Evolutionary conservation across 305 asterid species (phyloP), one percentile per base, ranked within the genome.

Genomic region (Fraxinus dipetala): DNA sequence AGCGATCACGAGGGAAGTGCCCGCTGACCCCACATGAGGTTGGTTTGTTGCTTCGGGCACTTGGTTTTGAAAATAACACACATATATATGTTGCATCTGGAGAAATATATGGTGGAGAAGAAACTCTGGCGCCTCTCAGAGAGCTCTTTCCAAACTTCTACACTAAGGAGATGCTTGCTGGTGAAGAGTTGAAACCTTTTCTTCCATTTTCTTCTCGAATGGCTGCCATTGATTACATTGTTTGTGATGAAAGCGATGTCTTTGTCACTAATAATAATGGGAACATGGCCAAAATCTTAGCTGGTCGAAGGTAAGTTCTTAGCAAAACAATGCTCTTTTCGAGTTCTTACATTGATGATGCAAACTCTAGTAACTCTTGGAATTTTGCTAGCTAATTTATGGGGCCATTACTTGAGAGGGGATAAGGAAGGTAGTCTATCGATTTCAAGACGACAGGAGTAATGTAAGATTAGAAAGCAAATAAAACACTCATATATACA

Each of bases 151-250:
- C 78, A 34, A 32, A 74, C 78, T 74, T 74, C 16, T 74, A 74
- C 78, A 74, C 78, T n/a, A 74, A 74, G 78, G 78, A 74, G 78
- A 74, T 74, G 78, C 78, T 74, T 34, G 78, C 78, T 4, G 54
- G 78, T 34, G 78, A 74, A 74, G 78, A 74, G 78, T 40, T 74
- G 7, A 40, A 74, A 40, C 78, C 78, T 74, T 74, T 74, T 34
- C 54, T 74, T 22, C 78, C 78, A n/a, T 74, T 74, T 74, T 74
- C 78, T 32, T 74, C 78, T 74, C 54, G 2, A 34, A 34, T 74
- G 45, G 78, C 78, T 74, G 78, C 78, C 78, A 74, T 74, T n/a
- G 78, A 74, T 40, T 74, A 34, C 54, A 74, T 74, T 74, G 78
- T 74, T 31, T 74, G 78, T 34, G 78, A 74, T 74, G 78, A 74